Base-by-base conservation (phyloP, 208 protist species). In the Balamuthia mandrillaris region DNA sequence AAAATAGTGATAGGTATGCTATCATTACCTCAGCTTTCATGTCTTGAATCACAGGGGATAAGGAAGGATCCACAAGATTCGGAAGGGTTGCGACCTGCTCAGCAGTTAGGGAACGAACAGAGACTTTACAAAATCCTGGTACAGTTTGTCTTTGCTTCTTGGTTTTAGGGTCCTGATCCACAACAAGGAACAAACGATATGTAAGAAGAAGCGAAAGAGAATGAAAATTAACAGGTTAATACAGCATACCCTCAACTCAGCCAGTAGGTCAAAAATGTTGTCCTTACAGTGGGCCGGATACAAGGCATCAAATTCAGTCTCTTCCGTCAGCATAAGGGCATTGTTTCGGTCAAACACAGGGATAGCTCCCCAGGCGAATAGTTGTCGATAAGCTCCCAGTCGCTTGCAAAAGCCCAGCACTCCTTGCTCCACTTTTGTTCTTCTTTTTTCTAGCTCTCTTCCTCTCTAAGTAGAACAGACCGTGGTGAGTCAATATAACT, bases 311-410 rank as follows among this genome's bases (percentile, higher is more conserved):
- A 85, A 74, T 18, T 31, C 45, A n/a, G 14, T 77, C 0, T 41
- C 5, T 12, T 75, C 79, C 61, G 39, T 41, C 7, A 85, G 61
- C 5, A 39, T n/a, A 12, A 75, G 79, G 3, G 60, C 16, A n/a
- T 75, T 60, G 24, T 24, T 37, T 3, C 79, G 54, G n/a, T 12
- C 41, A 16, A 88, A 87, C 1, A 90, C 39, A 31, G 63, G 88
- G 12, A 88, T 9, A 1, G 87, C 74, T 9, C 33, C 42, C 35
- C 74, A 77, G 3, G 56, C 78, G 31, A 90, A 90, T 39, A 82
- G 21, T 51, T 90, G 86, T 24, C 68, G 41, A 42, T 89, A 87
- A 33, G 47, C 42, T 12, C 84, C 84, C 1, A 90, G 61, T 4
- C 87, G 27, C 42, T 77, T 56, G 12, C 87, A 84, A 16, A 87